Conservation (phyloP, 1,139 yeast species). For the Magnusiomyces ingens region DNA sequence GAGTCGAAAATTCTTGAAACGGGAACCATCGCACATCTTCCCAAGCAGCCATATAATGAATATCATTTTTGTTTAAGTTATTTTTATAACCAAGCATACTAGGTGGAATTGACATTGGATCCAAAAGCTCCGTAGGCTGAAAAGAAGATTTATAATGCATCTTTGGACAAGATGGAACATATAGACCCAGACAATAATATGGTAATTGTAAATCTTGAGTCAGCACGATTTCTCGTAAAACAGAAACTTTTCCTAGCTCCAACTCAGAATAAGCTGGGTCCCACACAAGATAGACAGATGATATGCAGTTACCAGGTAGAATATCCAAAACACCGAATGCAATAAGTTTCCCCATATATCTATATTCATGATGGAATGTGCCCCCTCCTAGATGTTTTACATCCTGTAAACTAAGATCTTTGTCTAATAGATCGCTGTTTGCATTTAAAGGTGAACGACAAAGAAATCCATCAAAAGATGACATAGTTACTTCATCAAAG, state of each 20-base stretch:
- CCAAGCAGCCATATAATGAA: no score
- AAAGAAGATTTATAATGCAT: slow-evolving; percentile 78
- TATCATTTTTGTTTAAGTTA: neutral
- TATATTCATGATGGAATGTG: slow-evolving; percentile 76
- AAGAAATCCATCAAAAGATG: slow-evolving; percentile 55
- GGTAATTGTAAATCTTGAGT: slow-evolving; percentile 34
- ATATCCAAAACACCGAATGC: slow-evolving; percentile 78
- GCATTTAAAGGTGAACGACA: slow-evolving; percentile 34
- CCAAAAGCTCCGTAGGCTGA: slow-evolving; percentile 33
- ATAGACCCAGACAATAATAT: slow-evolving; percentile 65
- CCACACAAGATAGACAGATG: slow-evolving; percentile 85
- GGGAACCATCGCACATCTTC: slow-evolving; percentile 9
- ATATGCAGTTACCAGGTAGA: slow-evolving; percentile 59
- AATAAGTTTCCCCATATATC: slow-evolving; percentile 52
- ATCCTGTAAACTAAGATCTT: slow-evolving; percentile 1
- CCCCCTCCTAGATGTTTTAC: slow-evolving; percentile 33
- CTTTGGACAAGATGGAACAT: slow-evolving; percentile 69
- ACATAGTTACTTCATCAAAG: slow-evolving; percentile 39
- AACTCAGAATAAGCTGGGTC: slow-evolving; percentile 70
- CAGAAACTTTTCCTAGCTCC: slow-evolving; percentile 74
- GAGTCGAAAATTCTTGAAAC: slow-evolving; percentile 9
- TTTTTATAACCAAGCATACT: neutral
- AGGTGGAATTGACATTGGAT: slow-evolving; percentile 26
- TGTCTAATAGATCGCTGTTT: neutral
- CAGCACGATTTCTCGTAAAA: slow-evolving; percentile 60